These are phyloP conservation scores for Rachicladosporium sp. DNA, from an alignment of 2,329 filamentous ascomycete species.

Conservation along the genomic window DNA sequence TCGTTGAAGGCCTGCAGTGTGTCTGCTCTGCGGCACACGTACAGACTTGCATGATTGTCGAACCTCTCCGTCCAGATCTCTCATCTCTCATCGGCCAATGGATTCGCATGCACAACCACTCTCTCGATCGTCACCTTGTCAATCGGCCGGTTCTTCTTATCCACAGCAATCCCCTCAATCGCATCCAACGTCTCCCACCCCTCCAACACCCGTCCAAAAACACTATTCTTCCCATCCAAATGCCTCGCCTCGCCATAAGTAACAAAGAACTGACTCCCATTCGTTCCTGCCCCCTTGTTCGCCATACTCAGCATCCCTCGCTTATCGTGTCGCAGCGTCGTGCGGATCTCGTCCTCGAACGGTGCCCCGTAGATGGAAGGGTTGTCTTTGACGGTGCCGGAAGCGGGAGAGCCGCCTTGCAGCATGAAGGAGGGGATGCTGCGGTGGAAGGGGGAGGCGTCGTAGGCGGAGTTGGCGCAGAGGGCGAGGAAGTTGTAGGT, in stretches of 20 bases:
- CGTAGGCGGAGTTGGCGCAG: constrained; percentile 67
- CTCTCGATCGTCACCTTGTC: constrained; percentile 53
- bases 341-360: constrained; percentile 72
- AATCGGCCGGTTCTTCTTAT: constrained; percentile 66
- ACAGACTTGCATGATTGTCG: too few species aligned
- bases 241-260: constrained; percentile 67
- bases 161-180: constrained; percentile 59
- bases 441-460: constrained; percentile 64
- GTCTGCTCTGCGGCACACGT: too few species aligned
- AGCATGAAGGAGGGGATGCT: constrained; percentile 72
- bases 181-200: constrained; percentile 52
- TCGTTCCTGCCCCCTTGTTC: constrained; percentile 84
- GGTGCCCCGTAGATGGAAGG: constrained; percentile 58
- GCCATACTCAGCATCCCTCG: constrained; percentile 92
- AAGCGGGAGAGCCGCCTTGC: constrained; percentile 53
- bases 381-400: constrained; percentile 28
- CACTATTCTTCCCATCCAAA: constrained; percentile 71
- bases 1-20: too few species aligned
- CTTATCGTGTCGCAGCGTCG: constrained; percentile 72
- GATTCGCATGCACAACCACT: constrained; percentile 69
- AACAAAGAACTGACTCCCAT: constrained; percentile 82
- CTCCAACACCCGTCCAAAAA: constrained; percentile 61
- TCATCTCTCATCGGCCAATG: constrained; percentile 44
- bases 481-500: constrained; percentile 82
- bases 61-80: background rate